Base-by-base conservation (phyloP, 2,329 filamentous ascomycete species). In the Scedosporium aurantiacum region DNA sequence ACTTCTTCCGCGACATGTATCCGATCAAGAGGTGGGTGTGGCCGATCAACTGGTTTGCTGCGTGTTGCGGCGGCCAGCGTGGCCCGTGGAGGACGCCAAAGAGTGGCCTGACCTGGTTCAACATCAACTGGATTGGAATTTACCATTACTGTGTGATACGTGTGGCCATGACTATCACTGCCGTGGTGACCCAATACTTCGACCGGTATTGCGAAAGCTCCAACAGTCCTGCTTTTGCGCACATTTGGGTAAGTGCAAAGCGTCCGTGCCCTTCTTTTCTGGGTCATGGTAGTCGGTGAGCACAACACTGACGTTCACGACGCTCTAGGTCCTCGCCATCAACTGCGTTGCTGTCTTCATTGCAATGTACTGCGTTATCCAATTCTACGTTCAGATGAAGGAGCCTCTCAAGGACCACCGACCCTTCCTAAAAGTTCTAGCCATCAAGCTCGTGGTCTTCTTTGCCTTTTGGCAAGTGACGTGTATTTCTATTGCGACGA, bases 381-480 rank as follows among this genome's bases (percentile, higher is more conserved):
- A 96, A 68, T 94, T 94, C 72, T 96, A 96, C 72, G 72, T 89
- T 32, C 90, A 95, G 72, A 78, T 94, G 55, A 85, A 84, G 64
- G 74, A 79, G 1, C 83, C 89, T 63, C 79, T 96, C 27, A 79
- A 80, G 6, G 81, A 86, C 60, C 83, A 95, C 69, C 79, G 76
- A 18, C 88, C 90, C 0, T 88, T 93, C 66, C 73, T 93, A 65
- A 96, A 96, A 73, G 85, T 96, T 27, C 70, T 91, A 21, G 88
- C 90, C 68, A 94, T 96, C 75, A 96, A 96, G 74, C 80, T 95
- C 28, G 90, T 95, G 69, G 91, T 96, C 68, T 96, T 96, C 78
- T 81, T 96, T 66, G 91, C 87, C 41, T 95, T 95, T 73, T 96
- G 91, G 91, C 91, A 96, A 74, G 79, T 72, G 2, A 75, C 77